Evolutionary conservation across 1,284 basidiomycete genomes (phyloP).

Genomic region (Boletus semigastroideus): DNA sequence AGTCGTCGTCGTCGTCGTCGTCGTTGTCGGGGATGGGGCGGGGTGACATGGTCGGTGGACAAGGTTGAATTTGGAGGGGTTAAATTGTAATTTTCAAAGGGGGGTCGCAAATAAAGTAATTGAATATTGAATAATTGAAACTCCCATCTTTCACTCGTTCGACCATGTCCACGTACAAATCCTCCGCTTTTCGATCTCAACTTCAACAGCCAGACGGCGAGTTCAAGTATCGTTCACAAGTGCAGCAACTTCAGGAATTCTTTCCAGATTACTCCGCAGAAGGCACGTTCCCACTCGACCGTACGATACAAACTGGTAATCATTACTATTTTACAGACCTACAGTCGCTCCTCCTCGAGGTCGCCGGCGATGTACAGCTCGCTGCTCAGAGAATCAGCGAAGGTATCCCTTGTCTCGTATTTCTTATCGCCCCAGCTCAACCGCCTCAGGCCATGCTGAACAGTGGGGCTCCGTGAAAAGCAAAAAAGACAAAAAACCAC

Average conservation of each 20-base stretch:
- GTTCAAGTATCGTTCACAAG: slow-evolving; percentile 50
- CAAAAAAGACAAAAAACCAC: slow-evolving; percentile 82
- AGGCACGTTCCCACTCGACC: slow-evolving; percentile 45
- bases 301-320: background rate
- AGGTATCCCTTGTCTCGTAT: slow-evolving; percentile 46
- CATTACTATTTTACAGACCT: slow-evolving; percentile 55
- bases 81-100: background rate
- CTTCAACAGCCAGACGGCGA: slow-evolving; percentile 21
- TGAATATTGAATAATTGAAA: slow-evolving; percentile 27
- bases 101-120: slow-evolving; percentile 16
- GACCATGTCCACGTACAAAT: slow-evolving; percentile 53
- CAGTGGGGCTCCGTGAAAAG: slow-evolving; percentile 86
- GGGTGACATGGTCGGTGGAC: slow-evolving; percentile 21
- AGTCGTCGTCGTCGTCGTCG: slow-evolving; percentile 23
- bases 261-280: slow-evolving; percentile 81
- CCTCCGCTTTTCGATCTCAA: slow-evolving; percentile 43
- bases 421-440: slow-evolving; percentile 6
- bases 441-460: slow-evolving; percentile 62
- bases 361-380: slow-evolving; percentile 70
- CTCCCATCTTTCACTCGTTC: slow-evolving; percentile 17
- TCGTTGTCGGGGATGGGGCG: slow-evolving; percentile 14
- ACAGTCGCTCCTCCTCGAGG: slow-evolving; percentile 70
- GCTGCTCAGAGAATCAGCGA: slow-evolving; percentile 80
- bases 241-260: slow-evolving; percentile 68
- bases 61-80: slow-evolving; percentile 10